These are phyloP conservation scores for Plasmodium gonderi DNA, from an alignment of 169 alveolate genomes.

Conservation along the genomic window DNA sequence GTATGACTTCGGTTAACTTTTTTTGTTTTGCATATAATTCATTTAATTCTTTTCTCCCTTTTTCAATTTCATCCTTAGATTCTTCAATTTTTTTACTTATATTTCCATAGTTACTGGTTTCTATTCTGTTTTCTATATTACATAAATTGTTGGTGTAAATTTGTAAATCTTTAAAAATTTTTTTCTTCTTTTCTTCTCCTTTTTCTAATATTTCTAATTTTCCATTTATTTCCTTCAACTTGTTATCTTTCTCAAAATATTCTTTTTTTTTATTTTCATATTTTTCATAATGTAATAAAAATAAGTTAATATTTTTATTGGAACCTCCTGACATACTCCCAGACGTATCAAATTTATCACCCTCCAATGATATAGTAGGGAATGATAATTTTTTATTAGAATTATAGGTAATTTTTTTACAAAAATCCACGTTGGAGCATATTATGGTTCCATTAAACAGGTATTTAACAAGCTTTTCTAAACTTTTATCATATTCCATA, in stretches of 20 bases:
- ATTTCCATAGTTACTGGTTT: constrained; percentile 73
- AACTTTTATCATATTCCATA: constrained; percentile 80
- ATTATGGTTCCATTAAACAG: constrained; percentile 89
- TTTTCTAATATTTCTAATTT: constrained; percentile 67
- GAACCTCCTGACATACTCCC: constrained; percentile 95
- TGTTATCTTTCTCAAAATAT: constrained; percentile 44
- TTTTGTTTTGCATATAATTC: constrained; percentile 79
- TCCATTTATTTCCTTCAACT: constrained; percentile 50
- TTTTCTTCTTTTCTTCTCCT: constrained; percentile 76
- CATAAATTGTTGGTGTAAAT: constrained; percentile 63
- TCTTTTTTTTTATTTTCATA: constrained; percentile 65
- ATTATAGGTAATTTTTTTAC: constrained; percentile 89
- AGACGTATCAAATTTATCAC: constrained; percentile 91
- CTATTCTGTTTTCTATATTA: constrained; percentile 76
- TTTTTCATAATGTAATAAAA: constrained; percentile 72
- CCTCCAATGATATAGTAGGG: constrained; percentile 92
- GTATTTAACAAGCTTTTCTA: constrained; percentile 85
- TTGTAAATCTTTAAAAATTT: constrained; percentile 58
- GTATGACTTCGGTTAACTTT: constrained; percentile 78
- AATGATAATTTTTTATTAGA: constrained; percentile 80
- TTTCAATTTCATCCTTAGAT: constrained; percentile 60
- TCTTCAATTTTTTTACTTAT: constrained; percentile 55
- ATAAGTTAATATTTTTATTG: constrained; percentile 77
- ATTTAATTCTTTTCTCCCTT: constrained; percentile 46
- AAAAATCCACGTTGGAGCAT: constrained; percentile 86